Evolutionary conservation across 768 basidiomycete genomes (phyloP), one percentile per base, ranked within the genome.

Genomic region (Termitomyces eurrhizus): DNA sequence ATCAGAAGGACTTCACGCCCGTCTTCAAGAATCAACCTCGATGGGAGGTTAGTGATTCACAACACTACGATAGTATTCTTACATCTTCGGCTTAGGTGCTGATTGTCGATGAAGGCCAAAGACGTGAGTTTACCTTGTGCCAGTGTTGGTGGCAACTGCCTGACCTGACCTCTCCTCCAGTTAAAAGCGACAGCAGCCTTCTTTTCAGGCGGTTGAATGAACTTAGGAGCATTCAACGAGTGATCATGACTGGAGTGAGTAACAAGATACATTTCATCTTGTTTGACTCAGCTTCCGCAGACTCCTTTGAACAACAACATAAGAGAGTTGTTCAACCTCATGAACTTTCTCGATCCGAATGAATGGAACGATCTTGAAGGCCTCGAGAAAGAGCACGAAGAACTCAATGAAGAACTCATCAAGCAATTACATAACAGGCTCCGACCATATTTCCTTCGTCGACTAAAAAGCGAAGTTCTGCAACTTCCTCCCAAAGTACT

Each of bases 261-360:
- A 9, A 35, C 29, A n/a, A 2, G 44, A 42, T 24, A 36, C 44
- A 26, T 64, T 49, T 21, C 48, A 49, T 39, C 4, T 56, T 54
- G 33, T 52, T 29, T 61, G 48, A 66, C 64, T 66, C 18, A 60
- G 42, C 4, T 32, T 21, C 42, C 42, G 21, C 60, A 93, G 83
- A 98, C 97, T 0, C 96, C 96, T 0, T 73, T 98, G 60, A 98
- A 98, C 73, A 98, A 98, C 77, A 98, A 98, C 69, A 89, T 99
- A 26, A 83, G 93, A 51, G 97, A 99, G 74, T 74, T 99, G 29
- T 96, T 98, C 79, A 98, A 95, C 71, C 80, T 99, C 46, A 94
- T 99, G 87, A 92, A 94, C 71, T 98, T 98, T 77, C 82, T 98
- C 18, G 92, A 95, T 69, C 85, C 90, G 6, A 65, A 73, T 13